Base-by-base conservation (phyloP, 2,329 filamentous ascomycete species). In the Samsoniella hepiali region DNA sequence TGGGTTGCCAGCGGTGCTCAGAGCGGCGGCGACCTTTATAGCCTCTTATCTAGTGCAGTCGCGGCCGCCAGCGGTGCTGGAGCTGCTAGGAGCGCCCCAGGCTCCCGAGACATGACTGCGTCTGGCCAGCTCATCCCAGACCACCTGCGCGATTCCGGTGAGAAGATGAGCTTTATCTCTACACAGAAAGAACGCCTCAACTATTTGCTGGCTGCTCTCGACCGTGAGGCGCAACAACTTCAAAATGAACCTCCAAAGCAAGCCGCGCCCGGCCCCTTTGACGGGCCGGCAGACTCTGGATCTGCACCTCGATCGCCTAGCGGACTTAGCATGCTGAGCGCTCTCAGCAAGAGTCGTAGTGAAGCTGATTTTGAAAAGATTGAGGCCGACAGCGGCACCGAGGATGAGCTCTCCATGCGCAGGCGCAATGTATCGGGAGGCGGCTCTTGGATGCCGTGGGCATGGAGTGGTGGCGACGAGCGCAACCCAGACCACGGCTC, bases 291-390 rank as follows among this genome's bases (percentile, higher is more conserved):
- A 17, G 72, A 73, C 45, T 73, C 76, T 3, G 72, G 73, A 17
- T 69, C 71, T 27, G 70, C 74, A 3, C 75, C 80, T 65, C 76
- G 82, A 58, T 79, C 77, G 36, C 74, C 79, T 65, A 79, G 79
- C 73, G 79, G 82, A n/a, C 74, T 80, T 54, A 81, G 80, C 67
- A 74, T 74, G 58, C 76, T 76, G 69, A 84, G 82, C 65, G 86
- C 80, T 3, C 77, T 96, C 70, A 89, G 86, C 69, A 94, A 94
- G 78, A 94, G 91, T 72, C 87, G 88, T 67, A 96, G 91, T 74
- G 93, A 97, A 73, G 86, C 85, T 27, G 94, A 96, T 69, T 97
- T 97, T 72, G 93, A 96, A 72, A 91, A 91, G 73, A 91, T 96
- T 68, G 90, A 95, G 66, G 87, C 88, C 40, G 90, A 93, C 72